A percentile compares a stretch with the other conserved stretches of the same genome.
Evolutionary conservation across 805 yeast genomes (phyloP).

Genomic region (Barnettozyma pratensis): DNA sequence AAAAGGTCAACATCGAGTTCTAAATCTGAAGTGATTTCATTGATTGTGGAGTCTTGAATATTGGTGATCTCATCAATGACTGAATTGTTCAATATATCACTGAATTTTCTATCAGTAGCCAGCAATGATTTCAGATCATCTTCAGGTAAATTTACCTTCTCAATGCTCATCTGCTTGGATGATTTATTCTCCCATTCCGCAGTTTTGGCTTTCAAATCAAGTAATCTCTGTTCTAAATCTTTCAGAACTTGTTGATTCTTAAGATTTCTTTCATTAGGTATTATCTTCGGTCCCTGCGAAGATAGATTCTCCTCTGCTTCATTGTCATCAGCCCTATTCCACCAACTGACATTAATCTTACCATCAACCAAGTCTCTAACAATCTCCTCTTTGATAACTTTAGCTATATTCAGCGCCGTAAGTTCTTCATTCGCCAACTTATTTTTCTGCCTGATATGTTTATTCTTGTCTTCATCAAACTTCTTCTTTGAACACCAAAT

Average conservation of each 20-base stretch:
- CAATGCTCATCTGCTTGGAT: conserved; percentile 10
- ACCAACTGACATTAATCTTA: conserved; percentile 64
- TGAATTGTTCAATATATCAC: conserved; percentile 17
- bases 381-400: conserved; percentile 59
- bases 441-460: conserved; percentile 21
- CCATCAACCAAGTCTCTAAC: conserved; percentile 56
- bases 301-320: conserved; percentile 19
- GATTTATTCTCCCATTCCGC: conserved; percentile 37
- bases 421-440: conserved; percentile 31
- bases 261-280: conserved; percentile 58
- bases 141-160: neutral
- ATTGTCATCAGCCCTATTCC: conserved; percentile 34
- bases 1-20: conserved; percentile 20
- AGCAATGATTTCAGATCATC: conserved; percentile 3
- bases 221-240: conserved; percentile 40
- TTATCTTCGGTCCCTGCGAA: conserved; percentile 24
- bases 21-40: conserved; percentile 12
- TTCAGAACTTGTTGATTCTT: conserved; percentile 45
- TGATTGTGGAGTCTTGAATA: conserved; percentile 10
- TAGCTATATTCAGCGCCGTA: conserved; percentile 47
- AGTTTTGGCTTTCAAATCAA: conserved; percentile 40
- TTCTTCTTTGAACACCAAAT: conserved; percentile 62
- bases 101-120: conserved; percentile 19
- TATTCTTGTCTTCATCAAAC: conserved; percentile 24
- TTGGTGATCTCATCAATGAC: conserved; percentile 13